phyloP scores from a whole-genome alignment of 805 yeast genomes.

The Myxozyma mucilagina region DNA sequence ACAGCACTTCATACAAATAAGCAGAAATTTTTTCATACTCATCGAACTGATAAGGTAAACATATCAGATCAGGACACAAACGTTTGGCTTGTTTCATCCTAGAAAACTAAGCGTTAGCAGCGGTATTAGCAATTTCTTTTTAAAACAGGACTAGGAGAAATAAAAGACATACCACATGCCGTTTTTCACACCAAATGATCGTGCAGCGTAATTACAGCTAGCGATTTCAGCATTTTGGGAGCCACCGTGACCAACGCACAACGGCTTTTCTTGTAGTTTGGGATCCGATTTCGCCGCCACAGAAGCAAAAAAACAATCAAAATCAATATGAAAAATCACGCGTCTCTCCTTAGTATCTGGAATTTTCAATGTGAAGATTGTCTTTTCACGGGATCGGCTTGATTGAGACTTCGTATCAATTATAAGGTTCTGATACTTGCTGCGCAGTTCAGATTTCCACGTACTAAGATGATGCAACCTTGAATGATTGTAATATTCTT shows the following conservation, averaged over 20 bases:
- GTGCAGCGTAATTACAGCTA: conserved; percentile 85
- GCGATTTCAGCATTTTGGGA: conserved; percentile 70
- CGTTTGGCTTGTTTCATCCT: conserved; percentile 61
- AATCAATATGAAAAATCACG: conserved; percentile 77
- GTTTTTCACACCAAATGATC: conserved; percentile 69
- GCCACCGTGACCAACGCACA: conserved; percentile 60
- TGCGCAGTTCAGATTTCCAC: conserved; percentile 76
- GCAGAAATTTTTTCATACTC: conserved; percentile 67
- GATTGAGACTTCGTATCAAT: not conserved
- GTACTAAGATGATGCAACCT: conserved; percentile 84
- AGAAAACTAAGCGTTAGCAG: too few relatives aligned
- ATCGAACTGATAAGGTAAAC: conserved; percentile 72
- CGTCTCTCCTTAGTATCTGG: conserved; percentile 17
- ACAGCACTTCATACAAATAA: conserved; percentile 60
- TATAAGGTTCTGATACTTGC: conserved; percentile 51
- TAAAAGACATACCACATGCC: conserved; percentile 65
- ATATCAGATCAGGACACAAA: conserved; percentile 63
- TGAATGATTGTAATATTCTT: conserved; percentile 73
- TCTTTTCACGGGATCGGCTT: not conserved
- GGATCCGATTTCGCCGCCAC: conserved; percentile 67
- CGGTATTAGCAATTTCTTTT: not conserved
- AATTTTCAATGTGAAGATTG: not conserved
- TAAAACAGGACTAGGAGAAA: not conserved
- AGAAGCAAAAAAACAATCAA: conserved; percentile 91
- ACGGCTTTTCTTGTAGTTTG: conserved; percentile 56